A percentile compares a stretch with the other conserved stretches of the same genome.
Conservation (phyloP, 2,329 filamentous ascomycete species). For the Trichoderma cornu-damae region DNA sequence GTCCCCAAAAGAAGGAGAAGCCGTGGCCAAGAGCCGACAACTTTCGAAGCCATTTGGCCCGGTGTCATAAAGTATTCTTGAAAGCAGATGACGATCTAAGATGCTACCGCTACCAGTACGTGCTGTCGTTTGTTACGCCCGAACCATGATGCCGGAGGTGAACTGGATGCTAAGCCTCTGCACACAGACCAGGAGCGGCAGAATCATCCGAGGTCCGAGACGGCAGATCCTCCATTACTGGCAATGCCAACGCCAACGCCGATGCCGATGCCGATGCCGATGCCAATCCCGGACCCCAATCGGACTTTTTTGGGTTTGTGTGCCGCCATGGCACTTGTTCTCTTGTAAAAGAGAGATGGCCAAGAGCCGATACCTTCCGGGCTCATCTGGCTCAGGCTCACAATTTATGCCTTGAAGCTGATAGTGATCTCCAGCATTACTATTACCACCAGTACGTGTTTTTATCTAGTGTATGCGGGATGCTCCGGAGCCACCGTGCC, state of each 20-base stretch:
- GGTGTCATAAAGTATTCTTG: constrained; percentile 53
- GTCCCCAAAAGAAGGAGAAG: constrained; percentile 44
- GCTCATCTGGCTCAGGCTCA: constrained; percentile 72
- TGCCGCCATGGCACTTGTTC: constrained; percentile 26
- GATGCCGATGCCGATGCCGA: too few species aligned
- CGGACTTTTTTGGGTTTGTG: constrained; percentile 24
- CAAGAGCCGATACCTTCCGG: constrained; percentile 78
- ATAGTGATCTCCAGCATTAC: constrained; percentile 38
- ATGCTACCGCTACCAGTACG: constrained; percentile 29
- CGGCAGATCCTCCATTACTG: constrained; percentile 23
- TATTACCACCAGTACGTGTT: constrained; percentile 23
- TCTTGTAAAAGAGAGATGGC: constrained; percentile 59
- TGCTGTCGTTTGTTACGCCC: neutral
- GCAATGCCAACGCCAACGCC: constrained; percentile 22
- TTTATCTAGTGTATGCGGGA: neutral
- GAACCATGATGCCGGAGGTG: neutral
- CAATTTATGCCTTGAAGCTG: constrained; percentile 30
- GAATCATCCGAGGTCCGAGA: constrained; percentile 19
- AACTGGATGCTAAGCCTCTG: neutral
- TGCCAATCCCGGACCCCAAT: constrained; percentile 18
- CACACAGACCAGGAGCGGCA: neutral
- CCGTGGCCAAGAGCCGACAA: constrained; percentile 80
- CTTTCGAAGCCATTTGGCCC: constrained; percentile 71
- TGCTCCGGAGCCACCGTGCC: neutral
- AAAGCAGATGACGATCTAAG: constrained; percentile 37